Base-by-base conservation (phyloP, 768 basidiomycete genomes). In the Zangia roseola region DNA sequence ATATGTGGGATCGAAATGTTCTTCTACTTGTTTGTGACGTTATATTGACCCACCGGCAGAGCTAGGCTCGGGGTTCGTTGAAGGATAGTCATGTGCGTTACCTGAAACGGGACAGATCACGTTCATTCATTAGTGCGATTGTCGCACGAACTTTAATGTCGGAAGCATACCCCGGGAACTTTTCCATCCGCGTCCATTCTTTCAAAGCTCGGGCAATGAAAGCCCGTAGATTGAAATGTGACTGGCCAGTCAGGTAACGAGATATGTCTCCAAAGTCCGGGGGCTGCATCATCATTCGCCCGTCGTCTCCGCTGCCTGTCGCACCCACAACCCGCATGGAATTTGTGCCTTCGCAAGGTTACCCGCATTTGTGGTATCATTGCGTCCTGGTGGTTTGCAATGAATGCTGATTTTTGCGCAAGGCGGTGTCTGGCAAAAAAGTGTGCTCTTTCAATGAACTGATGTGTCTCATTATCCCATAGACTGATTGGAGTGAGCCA, bases 51-150 rank as follows among this genome's bases (percentile, higher is more conserved):
- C 50, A 49, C 53, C 6, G 56, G 56, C 5, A 57, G 3, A 8
- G 56, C 44, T n/a, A 47, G 4, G 24, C 54, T 57, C 6, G 56
- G 51, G 0, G 56, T 57, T 8, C 51, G 55, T 26, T 58, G 51
- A 25, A 57, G 57, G 5, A 57, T 45, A 16, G 51, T 58, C 34
- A 53, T 13, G 20, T 58, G 48, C 0, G 30, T 38, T 7, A 58
- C 50, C 55, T 57, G 14, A 13, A 23, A n/a, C n/a, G n/a, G 24
- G 20, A 4, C 7, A 5, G n/a, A 10, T 23, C 4, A 14, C 4
- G 10, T n/a, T n/a, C n/a, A n/a, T n/a, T n/a, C n/a, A n/a, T n/a
- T n/a, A 28, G 10, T 9, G 26, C 26, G 26, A 3, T 43, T 10
- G 4, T 34, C 12, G 19, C n/a, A 21, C 16, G 8, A 20, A 19